These are phyloP conservation scores for Sarcodon aspratus DNA, from an alignment of 768 basidiomycete species.

Conservation along the genomic window DNA sequence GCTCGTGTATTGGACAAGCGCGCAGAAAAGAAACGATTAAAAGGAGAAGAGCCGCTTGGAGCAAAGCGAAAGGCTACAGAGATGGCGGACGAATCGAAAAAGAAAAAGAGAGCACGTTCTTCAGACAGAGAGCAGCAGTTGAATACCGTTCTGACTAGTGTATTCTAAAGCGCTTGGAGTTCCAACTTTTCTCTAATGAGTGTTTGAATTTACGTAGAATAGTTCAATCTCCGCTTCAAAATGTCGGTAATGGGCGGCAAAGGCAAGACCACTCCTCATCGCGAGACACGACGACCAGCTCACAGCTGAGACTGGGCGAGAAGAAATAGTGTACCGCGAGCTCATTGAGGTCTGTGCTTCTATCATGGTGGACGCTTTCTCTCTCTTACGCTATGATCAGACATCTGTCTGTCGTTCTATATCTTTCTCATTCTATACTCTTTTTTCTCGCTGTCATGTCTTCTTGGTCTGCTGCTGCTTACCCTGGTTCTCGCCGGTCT, in stretches of 20 bases:
- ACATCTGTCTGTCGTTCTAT: background rate
- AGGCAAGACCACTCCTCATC: constrained; percentile 31
- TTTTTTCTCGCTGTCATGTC: constrained; percentile 47
- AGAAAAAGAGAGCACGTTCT: background rate
- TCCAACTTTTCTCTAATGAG: background rate
- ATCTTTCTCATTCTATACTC: background rate
- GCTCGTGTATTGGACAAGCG: constrained; percentile 80
- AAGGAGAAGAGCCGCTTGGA: constrained; percentile 8
- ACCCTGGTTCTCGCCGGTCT: constrained; percentile 66
- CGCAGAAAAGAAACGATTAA: constrained; percentile 37
- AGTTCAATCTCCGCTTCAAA: background rate
- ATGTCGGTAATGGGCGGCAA: background rate
- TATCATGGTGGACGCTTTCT: constrained; percentile 40
- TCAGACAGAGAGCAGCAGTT: constrained; percentile 15
- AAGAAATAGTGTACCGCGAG: constrained; percentile 24
- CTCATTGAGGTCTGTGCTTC: constrained; percentile 75
- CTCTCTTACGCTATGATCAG: background rate
- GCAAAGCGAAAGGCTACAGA: background rate
- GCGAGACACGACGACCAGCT: constrained; percentile 27
- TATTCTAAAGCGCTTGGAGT: constrained; percentile 30
- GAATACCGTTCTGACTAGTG: constrained; percentile 33
- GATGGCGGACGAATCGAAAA: background rate
- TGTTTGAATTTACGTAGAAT: constrained; percentile 5
- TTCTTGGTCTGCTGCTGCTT: constrained; percentile 58
- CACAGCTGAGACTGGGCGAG: constrained; percentile 30